These are phyloP conservation scores for Paraphoma chrysanthemicola DNA, from an alignment of 2,329 filamentous ascomycete genomes.

Conservation along the genomic window DNA sequence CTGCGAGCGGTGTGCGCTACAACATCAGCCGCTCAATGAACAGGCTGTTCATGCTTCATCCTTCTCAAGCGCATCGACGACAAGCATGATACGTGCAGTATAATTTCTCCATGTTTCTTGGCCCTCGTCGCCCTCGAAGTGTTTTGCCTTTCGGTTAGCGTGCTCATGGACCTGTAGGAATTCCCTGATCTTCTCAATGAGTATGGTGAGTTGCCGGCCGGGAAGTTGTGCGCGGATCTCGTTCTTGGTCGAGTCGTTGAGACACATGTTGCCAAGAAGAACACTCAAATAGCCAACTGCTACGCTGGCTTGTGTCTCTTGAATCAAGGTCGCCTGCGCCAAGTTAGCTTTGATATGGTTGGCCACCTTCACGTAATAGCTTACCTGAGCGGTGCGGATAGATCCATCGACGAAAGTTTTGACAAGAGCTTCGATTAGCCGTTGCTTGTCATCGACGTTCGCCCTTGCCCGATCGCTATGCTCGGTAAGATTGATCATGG, in stretches of 20 bases:
- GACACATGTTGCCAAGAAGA: slow-evolving; percentile 79
- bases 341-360: slow-evolving; percentile 17
- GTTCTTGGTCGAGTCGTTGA: slow-evolving; percentile 57
- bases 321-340: slow-evolving; percentile 58
- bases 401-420: slow-evolving; percentile 72
- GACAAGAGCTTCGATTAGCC: slow-evolving; percentile 66
- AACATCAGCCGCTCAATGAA: slow-evolving; percentile 2
- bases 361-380: slow-evolving; percentile 31
- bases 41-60: slow-evolving; percentile 13
- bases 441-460: slow-evolving; percentile 41
- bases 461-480: slow-evolving; percentile 67
- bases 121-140: slow-evolving; percentile 56
- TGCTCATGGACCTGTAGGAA: slow-evolving; percentile 67
- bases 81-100: slow-evolving; percentile 60
- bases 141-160: slow-evolving; percentile 59
- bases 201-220: slow-evolving; percentile 54
- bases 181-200: slow-evolving; percentile 66
- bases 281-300: slow-evolving; percentile 87
- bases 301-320: slow-evolving; percentile 81
- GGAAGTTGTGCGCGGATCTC: slow-evolving; percentile 54
- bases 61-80: slow-evolving; percentile 56
- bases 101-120: slow-evolving; percentile 57
- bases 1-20: neutral
- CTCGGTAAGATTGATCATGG: slow-evolving; percentile 88
- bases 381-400: slow-evolving; percentile 71